Percentiles rank a stretch among this genome's conserved stretches.
Evolutionary conservation across 2,329 filamentous ascomycete genomes (phyloP).

Genomic region (Pleomassaria siparia): DNA sequence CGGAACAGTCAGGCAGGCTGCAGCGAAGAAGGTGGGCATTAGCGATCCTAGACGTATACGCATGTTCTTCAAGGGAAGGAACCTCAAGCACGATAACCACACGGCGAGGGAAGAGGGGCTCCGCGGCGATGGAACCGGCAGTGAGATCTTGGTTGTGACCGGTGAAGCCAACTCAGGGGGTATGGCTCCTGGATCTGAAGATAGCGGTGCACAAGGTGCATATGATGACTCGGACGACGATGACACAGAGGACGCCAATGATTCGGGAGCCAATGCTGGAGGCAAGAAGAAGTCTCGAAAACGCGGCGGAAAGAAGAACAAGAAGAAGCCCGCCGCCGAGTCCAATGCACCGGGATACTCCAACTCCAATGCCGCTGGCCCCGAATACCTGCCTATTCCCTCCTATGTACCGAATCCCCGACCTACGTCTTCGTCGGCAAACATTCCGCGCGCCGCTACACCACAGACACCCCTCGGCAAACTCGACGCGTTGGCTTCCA

Average conservation of each 20-base stretch:
- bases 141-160: slow-evolving; percentile 62
- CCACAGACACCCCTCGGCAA: slow-evolving; percentile 54
- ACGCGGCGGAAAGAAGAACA: slow-evolving; percentile 45
- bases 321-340: slow-evolving; percentile 50
- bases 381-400: slow-evolving; percentile 43
- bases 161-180: slow-evolving; percentile 53
- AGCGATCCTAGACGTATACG: slow-evolving; percentile 61
- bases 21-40: slow-evolving; percentile 66
- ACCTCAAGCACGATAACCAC: slow-evolving; percentile 64
- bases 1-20: slow-evolving; percentile 66
- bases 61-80: slow-evolving; percentile 72
- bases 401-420: slow-evolving; percentile 35
- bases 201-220: slow-evolving; percentile 38
- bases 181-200: slow-evolving; percentile 40
- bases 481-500: slow-evolving; percentile 64
- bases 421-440: slow-evolving; percentile 37
- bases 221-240: slow-evolving; percentile 47
- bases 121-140: slow-evolving; percentile 56
- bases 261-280: slow-evolving; percentile 27
- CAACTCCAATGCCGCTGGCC: slow-evolving; percentile 28
- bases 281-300: slow-evolving; percentile 38
- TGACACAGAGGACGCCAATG: slow-evolving; percentile 27
- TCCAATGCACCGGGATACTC: slow-evolving; percentile 42
- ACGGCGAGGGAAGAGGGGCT: slow-evolving; percentile 62
- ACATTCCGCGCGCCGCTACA: slow-evolving; percentile 35